Conservation (phyloP, 2,329 filamentous ascomycete genomes). For the Stagonosporopsis cucurbitacearum region DNA sequence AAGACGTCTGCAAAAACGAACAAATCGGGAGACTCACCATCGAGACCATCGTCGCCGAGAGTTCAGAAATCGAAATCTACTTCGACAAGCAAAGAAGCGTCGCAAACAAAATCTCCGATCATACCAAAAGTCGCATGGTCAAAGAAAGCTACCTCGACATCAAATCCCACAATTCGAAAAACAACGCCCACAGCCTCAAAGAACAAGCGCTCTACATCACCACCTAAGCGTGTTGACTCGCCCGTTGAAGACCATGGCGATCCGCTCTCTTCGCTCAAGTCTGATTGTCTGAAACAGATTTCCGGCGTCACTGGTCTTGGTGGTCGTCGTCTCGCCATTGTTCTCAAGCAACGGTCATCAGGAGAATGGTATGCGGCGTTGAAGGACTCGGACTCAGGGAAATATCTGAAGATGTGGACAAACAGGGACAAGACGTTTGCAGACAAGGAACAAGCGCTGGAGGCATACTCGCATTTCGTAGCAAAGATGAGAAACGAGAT, state of each 20-base stretch:
- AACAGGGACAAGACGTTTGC: conserved; percentile 33
- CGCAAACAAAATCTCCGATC: conserved; percentile 2
- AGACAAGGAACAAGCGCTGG: conserved; percentile 32
- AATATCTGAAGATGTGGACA: conserved; percentile 43
- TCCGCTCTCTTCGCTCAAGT: conserved; percentile 5
- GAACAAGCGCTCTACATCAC: conserved; percentile 10
- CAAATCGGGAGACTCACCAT: neutral
- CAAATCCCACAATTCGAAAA: conserved; percentile 6
- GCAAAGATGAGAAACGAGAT: conserved; percentile 32
- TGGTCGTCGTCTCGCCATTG: conserved; percentile 30
- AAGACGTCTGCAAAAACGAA: conserved; percentile 8
- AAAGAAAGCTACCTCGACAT: neutral
- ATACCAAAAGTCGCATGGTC: conserved; percentile 2
- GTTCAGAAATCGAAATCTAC: neutral
- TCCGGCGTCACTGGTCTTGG: conserved; percentile 32
- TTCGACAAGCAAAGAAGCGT: neutral
- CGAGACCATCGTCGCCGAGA: neutral
- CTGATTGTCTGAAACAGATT: conserved; percentile 15
- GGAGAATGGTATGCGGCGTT: conserved; percentile 37
- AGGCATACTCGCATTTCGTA: conserved; percentile 34
- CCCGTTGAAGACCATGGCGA: conserved; percentile 7
- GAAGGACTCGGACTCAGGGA: conserved; percentile 34
- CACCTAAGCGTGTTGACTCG: conserved; percentile 11
- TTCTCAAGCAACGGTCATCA: conserved; percentile 29
- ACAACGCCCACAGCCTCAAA: neutral